phyloP scores from a whole-genome alignment of 495 filamentous ascomycete species.

The Tuber calosporum region DNA sequence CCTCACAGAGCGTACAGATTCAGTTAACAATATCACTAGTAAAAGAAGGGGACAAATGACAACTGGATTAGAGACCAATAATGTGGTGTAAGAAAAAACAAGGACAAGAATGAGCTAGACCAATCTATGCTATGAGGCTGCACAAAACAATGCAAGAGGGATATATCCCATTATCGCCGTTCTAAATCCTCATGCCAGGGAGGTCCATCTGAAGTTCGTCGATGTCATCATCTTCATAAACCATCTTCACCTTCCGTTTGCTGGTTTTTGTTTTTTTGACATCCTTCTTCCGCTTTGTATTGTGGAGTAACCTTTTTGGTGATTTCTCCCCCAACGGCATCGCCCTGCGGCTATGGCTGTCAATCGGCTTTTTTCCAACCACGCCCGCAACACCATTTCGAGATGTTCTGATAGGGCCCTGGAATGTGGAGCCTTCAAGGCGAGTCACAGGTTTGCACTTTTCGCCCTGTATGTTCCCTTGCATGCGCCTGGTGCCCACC shows the following conservation, averaged over 20 bases:
- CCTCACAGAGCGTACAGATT: not conserved
- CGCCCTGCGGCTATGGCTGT: not conserved
- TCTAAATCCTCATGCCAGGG: constrained; percentile 25
- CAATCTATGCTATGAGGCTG: not conserved
- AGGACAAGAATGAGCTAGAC: not conserved
- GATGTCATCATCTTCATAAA: constrained; percentile 13
- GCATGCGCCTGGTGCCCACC: not conserved
- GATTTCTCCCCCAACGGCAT: not conserved
- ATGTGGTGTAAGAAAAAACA: not conserved
- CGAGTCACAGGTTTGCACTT: not conserved
- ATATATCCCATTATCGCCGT: not conserved
- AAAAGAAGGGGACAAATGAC: not conserved
- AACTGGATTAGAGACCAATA: not conserved
- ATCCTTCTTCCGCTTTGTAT: not conserved
- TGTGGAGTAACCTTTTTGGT: not conserved
- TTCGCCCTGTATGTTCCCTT: not conserved
- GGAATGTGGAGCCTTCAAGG: not conserved
- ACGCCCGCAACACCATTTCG: not conserved
- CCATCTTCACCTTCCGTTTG: not conserved
- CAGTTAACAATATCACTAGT: not conserved
- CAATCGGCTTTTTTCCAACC: not conserved
- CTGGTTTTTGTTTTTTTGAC: not conserved
- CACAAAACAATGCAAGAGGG: not conserved
- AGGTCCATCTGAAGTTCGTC: constrained; percentile 35
- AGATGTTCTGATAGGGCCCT: not conserved